These are phyloP conservation scores for Alternaria arbusti DNA, from an alignment of 2,329 filamentous ascomycete species.

Conservation along the genomic window DNA sequence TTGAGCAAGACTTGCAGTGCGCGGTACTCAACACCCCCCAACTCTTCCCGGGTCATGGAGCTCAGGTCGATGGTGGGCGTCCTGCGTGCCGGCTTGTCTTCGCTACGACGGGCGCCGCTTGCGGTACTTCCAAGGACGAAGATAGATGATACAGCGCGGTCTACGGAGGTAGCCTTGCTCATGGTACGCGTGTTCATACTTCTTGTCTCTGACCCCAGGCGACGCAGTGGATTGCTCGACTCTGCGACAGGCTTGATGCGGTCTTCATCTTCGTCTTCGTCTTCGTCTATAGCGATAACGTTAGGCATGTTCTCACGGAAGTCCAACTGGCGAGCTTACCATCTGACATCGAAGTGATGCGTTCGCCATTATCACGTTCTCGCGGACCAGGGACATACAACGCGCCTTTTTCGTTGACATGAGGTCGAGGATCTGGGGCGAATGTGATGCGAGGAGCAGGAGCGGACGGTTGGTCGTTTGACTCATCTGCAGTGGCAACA, in stretches of 20 bases:
- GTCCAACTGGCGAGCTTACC: neutral
- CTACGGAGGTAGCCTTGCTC: conserved; percentile 46
- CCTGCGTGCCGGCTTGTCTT: conserved; percentile 39
- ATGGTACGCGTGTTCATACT: conserved; percentile 31
- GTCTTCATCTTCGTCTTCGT: conserved; percentile 11
- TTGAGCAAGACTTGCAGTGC: conserved; percentile 84
- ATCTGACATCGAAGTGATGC: neutral
- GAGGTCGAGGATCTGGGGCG: conserved; percentile 4
- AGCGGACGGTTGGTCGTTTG: neutral
- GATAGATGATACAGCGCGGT: conserved; percentile 49
- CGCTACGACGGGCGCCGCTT: conserved; percentile 58
- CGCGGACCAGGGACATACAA: conserved; percentile 9
- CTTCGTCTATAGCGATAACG: neutral
- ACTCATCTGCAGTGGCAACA: neutral
- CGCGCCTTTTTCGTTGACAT: neutral
- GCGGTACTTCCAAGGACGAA: conserved; percentile 61
- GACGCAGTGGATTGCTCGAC: conserved; percentile 3
- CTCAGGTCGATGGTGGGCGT: conserved; percentile 54
- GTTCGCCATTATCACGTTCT: conserved; percentile 8
- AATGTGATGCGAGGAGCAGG: conserved; percentile 7
- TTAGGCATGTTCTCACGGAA: neutral
- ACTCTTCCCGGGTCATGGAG: conserved; percentile 68
- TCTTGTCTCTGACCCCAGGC: conserved; percentile 10
- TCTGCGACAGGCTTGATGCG: conserved; percentile 9
- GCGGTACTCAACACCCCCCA: conserved; percentile 96